phyloP scores from a whole-genome alignment of 371 early-diverging fungal species.

The Nosema granulosis region DNA sequence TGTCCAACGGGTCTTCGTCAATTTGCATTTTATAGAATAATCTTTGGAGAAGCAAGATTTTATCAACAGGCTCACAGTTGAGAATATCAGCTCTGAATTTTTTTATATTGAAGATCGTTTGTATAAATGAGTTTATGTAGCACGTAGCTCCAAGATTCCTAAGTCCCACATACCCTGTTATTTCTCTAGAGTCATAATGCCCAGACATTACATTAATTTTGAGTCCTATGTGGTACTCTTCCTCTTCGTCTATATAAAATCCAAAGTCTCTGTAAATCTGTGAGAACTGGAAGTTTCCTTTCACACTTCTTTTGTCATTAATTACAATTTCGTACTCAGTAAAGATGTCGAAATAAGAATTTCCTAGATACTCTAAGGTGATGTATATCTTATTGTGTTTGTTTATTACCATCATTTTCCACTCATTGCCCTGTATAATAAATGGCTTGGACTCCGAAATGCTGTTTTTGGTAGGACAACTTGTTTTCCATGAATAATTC shows the following conservation, averaged over 20 bases:
- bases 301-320: slow-evolving; percentile 7
- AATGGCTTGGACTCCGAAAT: neutral
- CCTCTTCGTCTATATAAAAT: slow-evolving; percentile 18
- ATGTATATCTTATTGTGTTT: slow-evolving; percentile 9
- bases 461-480: neutral
- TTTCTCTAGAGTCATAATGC: slow-evolving; percentile 33
- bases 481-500: neutral
- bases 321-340: slow-evolving; percentile 10
- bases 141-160: slow-evolving; percentile 97
- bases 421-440: neutral
- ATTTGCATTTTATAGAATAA: slow-evolving; percentile 72
- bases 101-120: slow-evolving; percentile 87
- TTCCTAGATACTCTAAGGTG: slow-evolving; percentile 22
- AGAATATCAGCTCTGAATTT: slow-evolving; percentile 74
- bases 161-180: slow-evolving; percentile 70
- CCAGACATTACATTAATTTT: neutral
- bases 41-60: slow-evolving; percentile 70
- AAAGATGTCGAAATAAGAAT: slow-evolving; percentile 30
- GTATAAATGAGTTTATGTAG: slow-evolving; percentile 95
- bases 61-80: slow-evolving; percentile 30
- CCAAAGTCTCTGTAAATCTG: slow-evolving; percentile 32
- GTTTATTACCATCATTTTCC: neutral
- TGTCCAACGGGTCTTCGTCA: slow-evolving; percentile 21
- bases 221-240: slow-evolving; percentile 11
- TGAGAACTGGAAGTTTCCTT: slow-evolving; percentile 38